phyloP scores from a whole-genome alignment of 1,139 yeast species.

The Ashbya aceris region DNA sequence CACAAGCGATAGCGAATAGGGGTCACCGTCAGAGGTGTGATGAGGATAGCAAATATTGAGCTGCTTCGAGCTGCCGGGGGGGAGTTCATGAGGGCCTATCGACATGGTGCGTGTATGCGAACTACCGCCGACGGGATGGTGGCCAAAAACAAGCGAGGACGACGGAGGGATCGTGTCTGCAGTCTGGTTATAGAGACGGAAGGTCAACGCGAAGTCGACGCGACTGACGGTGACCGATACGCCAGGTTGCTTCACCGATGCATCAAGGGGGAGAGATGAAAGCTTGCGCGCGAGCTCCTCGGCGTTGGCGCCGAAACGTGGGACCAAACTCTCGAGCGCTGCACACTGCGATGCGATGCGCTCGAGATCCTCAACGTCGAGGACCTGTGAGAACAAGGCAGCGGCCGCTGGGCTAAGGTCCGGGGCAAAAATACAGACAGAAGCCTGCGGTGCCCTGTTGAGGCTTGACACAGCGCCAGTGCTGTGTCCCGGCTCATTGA shows the following conservation, averaged over 20 bases:
- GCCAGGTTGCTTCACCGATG: not conserved
- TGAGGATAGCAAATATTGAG: slow-evolving; percentile 8
- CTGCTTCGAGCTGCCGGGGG: slow-evolving; percentile 11
- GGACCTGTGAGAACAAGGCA: not conserved
- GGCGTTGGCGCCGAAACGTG: not conserved
- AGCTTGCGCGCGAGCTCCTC: not conserved
- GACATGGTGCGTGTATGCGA: slow-evolving; percentile 8
- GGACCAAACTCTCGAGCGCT: not conserved
- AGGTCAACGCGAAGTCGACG: slow-evolving; percentile 14
- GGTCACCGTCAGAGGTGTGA: no score
- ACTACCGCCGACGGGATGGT: slow-evolving; percentile 5
- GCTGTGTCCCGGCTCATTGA: not conserved
- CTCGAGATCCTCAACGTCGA: not conserved
- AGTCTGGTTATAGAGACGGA: slow-evolving; percentile 12
- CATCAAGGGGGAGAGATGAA: not conserved
- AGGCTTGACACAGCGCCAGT: no score
- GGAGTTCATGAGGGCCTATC: slow-evolving; percentile 12
- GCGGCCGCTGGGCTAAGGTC: not conserved
- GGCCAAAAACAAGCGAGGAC: slow-evolving; percentile 10
- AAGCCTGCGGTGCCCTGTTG: no score
- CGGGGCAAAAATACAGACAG: not conserved
- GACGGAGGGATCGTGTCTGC: slow-evolving; percentile 11
- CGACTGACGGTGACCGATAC: slow-evolving; percentile 7
- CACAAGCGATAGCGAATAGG: no score
- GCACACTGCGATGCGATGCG: not conserved